Evolutionary conservation across 2,329 filamentous ascomycete species (phyloP), one percentile per base, ranked within the genome.

Genomic region (Rasamsonia emersonii): DNA sequence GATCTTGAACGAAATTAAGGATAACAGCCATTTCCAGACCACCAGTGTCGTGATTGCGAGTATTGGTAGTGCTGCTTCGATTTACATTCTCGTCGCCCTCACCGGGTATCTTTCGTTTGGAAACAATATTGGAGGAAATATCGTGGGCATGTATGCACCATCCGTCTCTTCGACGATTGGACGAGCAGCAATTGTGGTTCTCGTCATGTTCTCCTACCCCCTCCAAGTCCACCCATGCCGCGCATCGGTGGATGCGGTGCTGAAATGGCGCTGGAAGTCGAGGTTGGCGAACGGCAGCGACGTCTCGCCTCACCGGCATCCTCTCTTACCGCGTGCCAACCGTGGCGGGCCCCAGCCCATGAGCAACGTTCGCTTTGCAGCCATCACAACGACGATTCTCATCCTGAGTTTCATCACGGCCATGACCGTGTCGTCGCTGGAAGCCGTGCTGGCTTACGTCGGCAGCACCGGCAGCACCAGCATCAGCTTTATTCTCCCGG

Each of bases 81-180:
- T 94, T 14, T 98, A 98, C 54, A 73, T 93, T 19, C 68, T 96
- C 3, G 89, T 96, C 9, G 89, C 86, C 9, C 83, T 96, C 33
- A 95, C 91, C 0, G 91, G 91, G 10, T 98, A 98, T 53, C 70
- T 98, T 5, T 94, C 89, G 0, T 98, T 95, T 56, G 91, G 91
- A 40, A 83, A 93, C 62, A 79, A 77, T 40, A 80, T 98, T 25
- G 73, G 77, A 13, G 89, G 88, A 38, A 98, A 98, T 55, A 96
- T 98, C 50, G 80, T 98, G 24, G 79, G 80, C 32, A 93, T 94
- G 79, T 95, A 89, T 54, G 67, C 76, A 3, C 75, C 83, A 2
- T 85, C 82, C 1, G 71, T 85, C 25, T 79, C 82, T 10, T 89
- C 88, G 2, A 96, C 89, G 2, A 86, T 98, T 45, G 91, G 85